Conservation (phyloP, 257 asterid species). For the Phtheirospermum japonicum region DNA sequence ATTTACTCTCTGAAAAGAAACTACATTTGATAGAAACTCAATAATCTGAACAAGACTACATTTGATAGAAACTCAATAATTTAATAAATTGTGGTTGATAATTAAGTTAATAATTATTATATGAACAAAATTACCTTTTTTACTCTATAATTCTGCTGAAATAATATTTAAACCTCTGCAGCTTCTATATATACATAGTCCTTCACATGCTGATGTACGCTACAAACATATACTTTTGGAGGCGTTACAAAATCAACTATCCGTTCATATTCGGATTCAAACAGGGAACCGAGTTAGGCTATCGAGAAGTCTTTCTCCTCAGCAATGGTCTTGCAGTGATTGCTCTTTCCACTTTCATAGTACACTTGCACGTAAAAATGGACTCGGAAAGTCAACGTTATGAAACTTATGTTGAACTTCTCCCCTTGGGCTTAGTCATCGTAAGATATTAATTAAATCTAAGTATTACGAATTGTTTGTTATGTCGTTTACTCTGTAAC, state of each 20-base stretch:
- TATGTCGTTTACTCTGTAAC: conserved; percentile 16
- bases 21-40: too few relatives aligned
- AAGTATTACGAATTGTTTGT: conserved; percentile 16
- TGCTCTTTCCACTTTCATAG: conserved; percentile 59
- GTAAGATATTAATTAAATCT: conserved; percentile 40
- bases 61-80: neutral
- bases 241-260: conserved; percentile 78
- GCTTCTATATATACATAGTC: conserved; percentile 61
- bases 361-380: conserved; percentile 68
- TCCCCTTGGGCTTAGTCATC: conserved; percentile 62
- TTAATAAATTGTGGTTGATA: neutral
- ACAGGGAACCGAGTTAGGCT: conserved; percentile 76
- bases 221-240: conserved; percentile 79
- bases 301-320: conserved; percentile 71
- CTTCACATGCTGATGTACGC: conserved; percentile 76
- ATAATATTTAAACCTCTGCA: conserved; percentile 37
- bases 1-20: too few relatives aligned
- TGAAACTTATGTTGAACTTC: conserved; percentile 49
- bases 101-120: neutral
- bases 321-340: conserved; percentile 69
- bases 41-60: too few relatives aligned
- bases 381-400: conserved; percentile 45
- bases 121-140: too few relatives aligned
- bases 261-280: conserved; percentile 80
- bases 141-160: conserved; percentile 22